These are phyloP conservation scores for Mytilinidion resinicola DNA, from an alignment of 495 filamentous ascomycete species.

Conservation along the genomic window DNA sequence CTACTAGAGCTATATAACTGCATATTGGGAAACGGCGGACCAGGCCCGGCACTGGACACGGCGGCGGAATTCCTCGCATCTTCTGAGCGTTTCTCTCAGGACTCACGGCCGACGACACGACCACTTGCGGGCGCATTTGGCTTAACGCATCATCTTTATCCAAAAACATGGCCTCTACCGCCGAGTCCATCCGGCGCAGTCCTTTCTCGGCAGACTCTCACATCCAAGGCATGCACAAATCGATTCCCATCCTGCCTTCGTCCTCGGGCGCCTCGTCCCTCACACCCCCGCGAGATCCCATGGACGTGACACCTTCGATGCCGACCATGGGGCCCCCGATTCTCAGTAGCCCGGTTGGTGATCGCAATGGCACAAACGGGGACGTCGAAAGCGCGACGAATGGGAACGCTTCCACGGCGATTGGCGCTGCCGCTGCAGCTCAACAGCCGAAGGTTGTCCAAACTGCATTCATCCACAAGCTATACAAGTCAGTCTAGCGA, in stretches of 20 bases:
- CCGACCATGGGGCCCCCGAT: slow-evolving; percentile 34
- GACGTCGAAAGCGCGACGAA: slow-evolving; percentile 22
- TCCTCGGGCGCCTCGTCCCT: slow-evolving; percentile 18
- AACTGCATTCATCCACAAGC: slow-evolving; percentile 98
- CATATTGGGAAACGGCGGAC: not conserved
- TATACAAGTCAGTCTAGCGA: slow-evolving; percentile 76
- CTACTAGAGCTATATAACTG: not conserved
- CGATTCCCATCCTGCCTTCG: slow-evolving; percentile 37
- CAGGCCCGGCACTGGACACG: not conserved
- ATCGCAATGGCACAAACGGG: slow-evolving; percentile 19
- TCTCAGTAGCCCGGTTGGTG: slow-evolving; percentile 31
- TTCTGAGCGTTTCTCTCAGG: too few relatives aligned
- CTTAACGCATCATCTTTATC: too few relatives aligned
- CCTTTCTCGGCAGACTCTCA: slow-evolving; percentile 31
- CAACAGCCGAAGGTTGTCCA: slow-evolving; percentile 97
- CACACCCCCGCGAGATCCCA: slow-evolving; percentile 28
- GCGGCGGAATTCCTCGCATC: not conserved
- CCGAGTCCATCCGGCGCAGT: slow-evolving; percentile 28
- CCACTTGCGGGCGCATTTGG: too few relatives aligned
- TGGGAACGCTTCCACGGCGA: slow-evolving; percentile 25
- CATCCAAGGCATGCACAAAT: slow-evolving; percentile 25
- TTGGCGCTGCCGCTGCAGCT: slow-evolving; percentile 72
- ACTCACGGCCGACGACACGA: too few relatives aligned
- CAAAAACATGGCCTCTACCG: slow-evolving; percentile 31
- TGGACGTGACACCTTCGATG: slow-evolving; percentile 32